Base-by-base conservation (phyloP, 2,329 filamentous ascomycete species). In the Rutstroemia sp. region DNA sequence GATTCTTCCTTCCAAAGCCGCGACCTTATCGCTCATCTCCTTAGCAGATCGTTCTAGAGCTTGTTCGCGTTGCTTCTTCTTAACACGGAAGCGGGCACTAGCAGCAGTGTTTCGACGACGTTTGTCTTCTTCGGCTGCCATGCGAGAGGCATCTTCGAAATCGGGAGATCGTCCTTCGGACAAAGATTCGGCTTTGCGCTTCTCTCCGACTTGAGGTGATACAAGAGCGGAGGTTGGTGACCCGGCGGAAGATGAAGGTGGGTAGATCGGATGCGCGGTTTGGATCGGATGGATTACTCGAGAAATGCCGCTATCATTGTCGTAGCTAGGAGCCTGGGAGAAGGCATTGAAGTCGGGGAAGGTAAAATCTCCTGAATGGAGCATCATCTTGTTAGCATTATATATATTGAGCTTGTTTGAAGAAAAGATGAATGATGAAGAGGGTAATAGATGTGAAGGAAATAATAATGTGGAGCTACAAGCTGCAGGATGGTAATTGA, bases 31-130 rank as follows among this genome's bases (percentile, higher is more conserved):
- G 27, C 82, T 82, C 73, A 92, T 88, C 64, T 95, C 90, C 72
- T 91, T 90, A 65, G 89, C 86, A 3, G 83, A 86, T 67, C 83
- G 84, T 72, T 92, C 89, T 52, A 95, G 82, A 8, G 88, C 87
- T 72, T 92, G 88, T 76, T 95, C 90, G 51, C 90, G 86, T 74
- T 94, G 89, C 82, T 95, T 95, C 86, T 95, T 95, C 83, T 95
- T 95, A 70, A 94, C 84, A 58, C 90, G 87, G 79, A 95, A 95
- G 50, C 90, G 87, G 17, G 90, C 90, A 63, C 86, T 91, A 55
- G 90, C 90, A 34, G 90, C 90, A 2, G 91, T 95, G 74, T 95
- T 95, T 61, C 90, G 84, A 58, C 89, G 84, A 50, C 90, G 86
- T 75, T 95, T 95, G 71, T 95, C 90, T 73, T 95, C 90, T 71